Conservation (phyloP, 345 rosid species). For the Eucalyptus polybractea region DNA sequence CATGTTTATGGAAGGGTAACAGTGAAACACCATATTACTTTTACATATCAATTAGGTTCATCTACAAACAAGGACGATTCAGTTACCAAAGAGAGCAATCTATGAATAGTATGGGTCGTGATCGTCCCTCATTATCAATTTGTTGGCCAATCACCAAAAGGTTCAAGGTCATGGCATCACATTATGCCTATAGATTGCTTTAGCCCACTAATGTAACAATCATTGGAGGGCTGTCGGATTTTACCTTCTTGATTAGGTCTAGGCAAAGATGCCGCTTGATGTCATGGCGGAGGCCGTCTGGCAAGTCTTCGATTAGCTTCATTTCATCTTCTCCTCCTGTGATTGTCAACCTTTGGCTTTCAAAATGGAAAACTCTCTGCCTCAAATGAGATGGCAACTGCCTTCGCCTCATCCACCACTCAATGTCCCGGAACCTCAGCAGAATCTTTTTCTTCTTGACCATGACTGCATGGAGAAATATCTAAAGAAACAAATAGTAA, state of each 20-base stretch:
- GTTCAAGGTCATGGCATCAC: not conserved
- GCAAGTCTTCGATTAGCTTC: constrained; percentile 35
- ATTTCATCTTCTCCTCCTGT: constrained; percentile 47
- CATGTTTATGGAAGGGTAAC: not conserved
- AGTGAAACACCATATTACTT: not conserved
- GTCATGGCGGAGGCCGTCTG: constrained; percentile 54
- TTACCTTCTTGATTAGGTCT: constrained; percentile 49
- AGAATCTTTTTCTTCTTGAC: constrained; percentile 41
- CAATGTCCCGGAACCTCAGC: constrained; percentile 31
- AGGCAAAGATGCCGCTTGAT: constrained; percentile 46
- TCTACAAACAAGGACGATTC: not conserved
- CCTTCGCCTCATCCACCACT: constrained; percentile 61
- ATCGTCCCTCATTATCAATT: not conserved
- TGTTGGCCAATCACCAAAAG: not conserved
- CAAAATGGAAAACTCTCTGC: constrained; percentile 33
- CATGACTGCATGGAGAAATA: constrained; percentile 42
- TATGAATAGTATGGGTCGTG: not conserved
- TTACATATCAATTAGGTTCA: not conserved
- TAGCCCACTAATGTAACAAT: not conserved
- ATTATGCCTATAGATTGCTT: not conserved
- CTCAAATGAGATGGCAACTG: constrained; percentile 38
- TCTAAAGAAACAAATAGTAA: constrained; percentile 7
- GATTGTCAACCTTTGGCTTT: constrained; percentile 30
- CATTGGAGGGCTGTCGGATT: not conserved
- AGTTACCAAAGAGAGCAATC: not conserved